Evolutionary conservation across 1,284 basidiomycete genomes (phyloP), one percentile per base, ranked within the genome.

Genomic region (Sanghuangporus sanghuang): DNA sequence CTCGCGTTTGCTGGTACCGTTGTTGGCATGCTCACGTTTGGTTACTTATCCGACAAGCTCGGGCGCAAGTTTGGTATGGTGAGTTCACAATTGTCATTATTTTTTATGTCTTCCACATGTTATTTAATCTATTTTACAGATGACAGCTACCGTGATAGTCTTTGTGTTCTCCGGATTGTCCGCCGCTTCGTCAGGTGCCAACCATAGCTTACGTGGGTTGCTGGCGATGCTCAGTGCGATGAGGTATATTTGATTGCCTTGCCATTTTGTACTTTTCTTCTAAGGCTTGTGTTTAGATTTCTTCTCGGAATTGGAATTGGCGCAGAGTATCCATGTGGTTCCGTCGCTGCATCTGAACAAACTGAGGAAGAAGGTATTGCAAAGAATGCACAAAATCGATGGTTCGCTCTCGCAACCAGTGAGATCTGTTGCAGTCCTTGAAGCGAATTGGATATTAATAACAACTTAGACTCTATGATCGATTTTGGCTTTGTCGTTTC

Each of bases 41-140:
- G 89, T 27, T 93, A 86, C 72, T 76, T 95, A 62, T 92, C 90
- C 7, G 95, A 97, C 73, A 91, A 90, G 72, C 70, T 95, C 63
- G 95, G 95, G 7, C 85, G 95, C 61, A 96, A 96, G 71, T 89
- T 88, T 69, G 92, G 93, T 63, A 95, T 94, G 93, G 86, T 89
- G 67, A 68, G 81, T 68, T 57, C 69, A 32, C 68, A 48, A 8
- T 59, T 56, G 18, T 46, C 48, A 23, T 58, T 49, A 56, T 35
- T 36, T 40, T 39, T 46, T 35, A 32, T 32, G 27, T 32, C 27
- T 32, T 32, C 27, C 36, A 14, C 12, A 4, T 36, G 32, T 7
- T 35, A 2, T 53, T 35, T 36, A 35, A 53, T 35, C 9, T 32
- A 55, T 40, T 39, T 38, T 64, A 42, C 66, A 90, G 87, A 89